Percentiles rank a stretch among this genome's conserved stretches.
Evolutionary conservation across 2,329 filamentous ascomycete species (phyloP).

Genomic region (Neocatenulostroma microsporum): DNA sequence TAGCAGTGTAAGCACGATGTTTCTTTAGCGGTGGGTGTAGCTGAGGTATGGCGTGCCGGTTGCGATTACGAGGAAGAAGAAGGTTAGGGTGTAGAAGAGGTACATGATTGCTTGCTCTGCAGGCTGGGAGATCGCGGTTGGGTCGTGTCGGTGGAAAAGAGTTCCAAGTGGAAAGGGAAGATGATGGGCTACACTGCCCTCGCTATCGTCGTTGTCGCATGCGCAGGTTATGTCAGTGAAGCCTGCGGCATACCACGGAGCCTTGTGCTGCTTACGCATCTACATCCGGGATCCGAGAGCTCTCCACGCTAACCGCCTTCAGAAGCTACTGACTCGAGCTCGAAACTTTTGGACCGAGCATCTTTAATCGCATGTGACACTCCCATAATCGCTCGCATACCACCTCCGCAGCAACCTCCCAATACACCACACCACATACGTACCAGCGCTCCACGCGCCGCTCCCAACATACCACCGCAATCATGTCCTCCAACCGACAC

Average conservation of each 20-base stretch:
- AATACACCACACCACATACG: too few relatives aligned
- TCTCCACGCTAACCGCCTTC: too few relatives aligned
- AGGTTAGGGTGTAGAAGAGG: slow-evolving; percentile 67
- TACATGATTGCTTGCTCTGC: slow-evolving; percentile 63
- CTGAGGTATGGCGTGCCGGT: slow-evolving; percentile 48
- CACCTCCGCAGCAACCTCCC: neutral
- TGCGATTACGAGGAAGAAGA: slow-evolving; percentile 62
- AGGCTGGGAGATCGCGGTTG: neutral
- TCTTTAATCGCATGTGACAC: neutral
- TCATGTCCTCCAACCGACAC: slow-evolving; percentile 65
- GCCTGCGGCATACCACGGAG: too few relatives aligned
- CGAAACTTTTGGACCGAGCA: too few relatives aligned
- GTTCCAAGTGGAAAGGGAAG: neutral
- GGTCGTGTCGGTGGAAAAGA: neutral
- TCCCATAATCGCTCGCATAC: neutral
- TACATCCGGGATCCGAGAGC: too few relatives aligned
- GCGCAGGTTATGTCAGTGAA: neutral
- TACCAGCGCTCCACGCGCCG: neutral
- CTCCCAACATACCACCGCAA: slow-evolving; percentile 21
- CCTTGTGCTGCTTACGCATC: too few relatives aligned
- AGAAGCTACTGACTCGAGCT: too few relatives aligned
- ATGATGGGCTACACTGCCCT: neutral
- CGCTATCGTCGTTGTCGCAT: neutral
- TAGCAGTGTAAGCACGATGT: too few relatives aligned
- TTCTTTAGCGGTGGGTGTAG: too few relatives aligned